Evolutionary conservation across 1,139 yeast genomes (phyloP), one percentile per base, ranked within the genome.

Genomic region (Yamadazyma sp.): DNA sequence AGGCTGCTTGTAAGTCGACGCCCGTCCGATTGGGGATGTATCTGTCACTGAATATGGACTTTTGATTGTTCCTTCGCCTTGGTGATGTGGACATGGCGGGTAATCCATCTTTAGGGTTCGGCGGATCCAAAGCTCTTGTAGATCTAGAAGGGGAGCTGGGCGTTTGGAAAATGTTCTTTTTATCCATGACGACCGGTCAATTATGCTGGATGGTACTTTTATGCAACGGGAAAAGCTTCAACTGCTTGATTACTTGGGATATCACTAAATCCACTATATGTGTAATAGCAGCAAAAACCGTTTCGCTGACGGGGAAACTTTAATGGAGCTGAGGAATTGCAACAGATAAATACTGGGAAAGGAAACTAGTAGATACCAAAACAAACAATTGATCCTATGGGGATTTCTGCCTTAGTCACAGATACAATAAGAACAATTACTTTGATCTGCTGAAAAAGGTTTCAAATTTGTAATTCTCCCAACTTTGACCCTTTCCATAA

Each of bases 1-100:
- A 80, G 1, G 96, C 96, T 0, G 97, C 90, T 53, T 88, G 95
- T 12, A 90, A 66, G 53, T 89, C 95, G 28, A 88, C 78, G 0
- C 96, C 96, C 2, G 85, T 81, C 42, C 97, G 64, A 44, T 78
- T 80, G 6, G 97, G 97, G 30, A 92, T 86, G 59, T 82, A 88
- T 39, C 98, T 64, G 58, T 90, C 97, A 43, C 87, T 81, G 59
- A 83, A 86, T 14, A 74, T 63, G 6, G 72, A 56, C 43, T 71
- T 70, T 34, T 69, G 68, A 40, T 61, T 60, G 34, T 54, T 51
- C 42, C 75, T 54, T 46, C 76, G 58, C 44, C 73, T 52, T 9
- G 74, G 72, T 4, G 78, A 54, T 33, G 66, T 48, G 44, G 70
- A 51, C 42, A 63, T 55, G 14, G 59, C 27, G 7, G 49, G 39